Base-by-base conservation (phyloP, 2,329 filamentous ascomycete genomes). In the Beauveria scarabaeidicola region DNA sequence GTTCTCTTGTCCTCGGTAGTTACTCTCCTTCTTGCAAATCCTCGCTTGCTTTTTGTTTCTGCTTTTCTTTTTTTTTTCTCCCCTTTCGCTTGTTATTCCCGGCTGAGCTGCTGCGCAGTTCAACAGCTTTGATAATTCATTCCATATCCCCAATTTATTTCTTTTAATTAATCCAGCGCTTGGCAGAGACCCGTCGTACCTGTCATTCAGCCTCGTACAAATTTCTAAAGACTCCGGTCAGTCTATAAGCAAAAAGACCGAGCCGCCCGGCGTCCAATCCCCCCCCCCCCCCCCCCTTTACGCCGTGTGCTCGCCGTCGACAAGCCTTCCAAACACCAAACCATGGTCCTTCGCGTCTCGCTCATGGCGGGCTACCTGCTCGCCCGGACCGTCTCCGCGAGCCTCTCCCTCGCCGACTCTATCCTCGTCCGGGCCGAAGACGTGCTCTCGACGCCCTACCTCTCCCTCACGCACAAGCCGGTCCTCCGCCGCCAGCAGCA, bases 381-480 rank as follows among this genome's bases (percentile, higher is more conserved):
- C 4, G 46, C 55, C 21, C 15, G 47, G 15, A 58, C 55, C 47
- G 56, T 29, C 9, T 44, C 56, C 25, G 47, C 56, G 13, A 32
- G 27, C 56, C 27, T 43, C 36, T 38, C 36, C 32, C n/a, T 44
- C 19, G 48, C 56, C 48, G 48, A 59, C 40, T 40, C n/a, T 15
- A 21, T 52, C 27, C 36, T 56, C 25, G 27, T 52, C 38, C 58
- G 52, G 13, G 41, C 58, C 43, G 11, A 60, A 7, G 58, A 60
- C 17, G 58, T 60, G 5, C 58, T 60, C 43, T 29, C 44, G 13
- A 60, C 21, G 51, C 58, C 58, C 10, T 60, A 60, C 38, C 23
- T 40, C 6, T 51, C 58, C 32, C 27, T 60, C 58, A n/a, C 36
- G 23, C 47, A 23, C 19, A 48, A 50, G 21, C 46, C 44, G 2